Evolutionary conservation across 2,329 filamentous ascomycete genomes (phyloP), one percentile per base, ranked within the genome.

Genomic region (Penicillium sp.): DNA sequence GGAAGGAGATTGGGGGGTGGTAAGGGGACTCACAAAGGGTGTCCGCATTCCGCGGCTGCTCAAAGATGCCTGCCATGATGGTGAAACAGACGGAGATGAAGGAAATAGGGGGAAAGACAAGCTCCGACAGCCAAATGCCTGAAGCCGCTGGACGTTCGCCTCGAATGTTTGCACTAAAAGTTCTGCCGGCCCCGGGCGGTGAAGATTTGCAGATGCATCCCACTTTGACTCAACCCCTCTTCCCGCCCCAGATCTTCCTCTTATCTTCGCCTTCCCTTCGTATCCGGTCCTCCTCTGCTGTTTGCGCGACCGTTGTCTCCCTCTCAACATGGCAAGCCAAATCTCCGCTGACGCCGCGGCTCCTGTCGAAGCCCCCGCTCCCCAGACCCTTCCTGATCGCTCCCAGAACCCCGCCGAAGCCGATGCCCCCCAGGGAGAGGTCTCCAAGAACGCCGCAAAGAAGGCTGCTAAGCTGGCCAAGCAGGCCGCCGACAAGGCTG

Each of bases 51-150:
- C 90, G 82, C 67, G 89, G 86, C 75, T 93, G 87, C 75, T 96
- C 89, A 68, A 97, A 98, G 73, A 98, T 89, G 68, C 88, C 87
- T 71, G 88, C 84, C 93, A 98, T 98, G 58, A 48, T 55, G n/a
- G n/a, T 53, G 51, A 41, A 59, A 54, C 48, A 49, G 55, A 54
- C 48, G 51, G n/a, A n/a, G n/a, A n/a, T n/a, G n/a, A n/a, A n/a
- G n/a, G n/a, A n/a, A n/a, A n/a, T n/a, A n/a, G n/a, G n/a, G n/a
- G n/a, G n/a, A n/a, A n/a, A n/a, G n/a, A n/a, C n/a, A n/a, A n/a
- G n/a, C n/a, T n/a, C n/a, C n/a, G n/a, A n/a, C n/a, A 56, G 54
- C n/a, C n/a, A n/a, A n/a, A n/a, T n/a, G n/a, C n/a, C n/a, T n/a
- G n/a, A n/a, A n/a, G n/a, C n/a, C n/a, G n/a, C n/a, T n/a, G n/a